phyloP scores from a whole-genome alignment of 2,329 filamentous ascomycete species.

The Aspergillus unguis region DNA sequence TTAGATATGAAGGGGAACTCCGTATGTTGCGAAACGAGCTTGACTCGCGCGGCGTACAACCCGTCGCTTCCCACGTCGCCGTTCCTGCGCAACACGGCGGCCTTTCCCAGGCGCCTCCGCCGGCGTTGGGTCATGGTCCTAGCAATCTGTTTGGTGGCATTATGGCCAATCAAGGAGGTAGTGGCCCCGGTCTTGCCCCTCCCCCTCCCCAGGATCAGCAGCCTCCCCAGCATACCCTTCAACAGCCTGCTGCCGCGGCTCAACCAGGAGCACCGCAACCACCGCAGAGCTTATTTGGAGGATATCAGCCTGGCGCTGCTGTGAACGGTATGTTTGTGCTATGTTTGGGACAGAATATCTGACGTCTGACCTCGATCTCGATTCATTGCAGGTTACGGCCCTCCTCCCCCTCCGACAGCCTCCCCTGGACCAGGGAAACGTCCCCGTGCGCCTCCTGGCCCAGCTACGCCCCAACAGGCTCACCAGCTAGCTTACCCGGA shows the following conservation, averaged over 20 bases:
- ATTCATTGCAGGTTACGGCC: slow-evolving; percentile 62
- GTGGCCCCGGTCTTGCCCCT: slow-evolving; percentile 76
- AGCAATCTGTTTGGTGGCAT: slow-evolving; percentile 93
- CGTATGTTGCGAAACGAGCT: slow-evolving; percentile 81
- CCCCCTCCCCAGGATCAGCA: slow-evolving; percentile 67
- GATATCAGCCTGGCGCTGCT: slow-evolving; percentile 61
- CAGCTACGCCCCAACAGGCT: slow-evolving; percentile 89
- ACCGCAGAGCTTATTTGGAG: slow-evolving; percentile 66
- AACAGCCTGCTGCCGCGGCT: slow-evolving; percentile 57
- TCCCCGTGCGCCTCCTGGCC: slow-evolving; percentile 60
- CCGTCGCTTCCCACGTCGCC: slow-evolving; percentile 65
- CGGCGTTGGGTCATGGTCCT: slow-evolving; percentile 77
- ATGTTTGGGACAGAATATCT: slow-evolving; percentile 19
- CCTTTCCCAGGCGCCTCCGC: slow-evolving; percentile 79
- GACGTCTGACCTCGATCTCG: slow-evolving; percentile 50
- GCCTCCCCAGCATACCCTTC: slow-evolving; percentile 57
- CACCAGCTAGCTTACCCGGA: slow-evolving; percentile 83
- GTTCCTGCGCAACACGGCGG: slow-evolving; percentile 73
- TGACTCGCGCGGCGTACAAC: slow-evolving; percentile 64
- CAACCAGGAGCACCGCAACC: slow-evolving; percentile 66
- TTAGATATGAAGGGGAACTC: slow-evolving; percentile 91
- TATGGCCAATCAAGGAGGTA: slow-evolving; percentile 86
- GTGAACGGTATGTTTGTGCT: slow-evolving; percentile 56
- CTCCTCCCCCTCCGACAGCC: slow-evolving; percentile 78
- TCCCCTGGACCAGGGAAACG: slow-evolving; percentile 82